A percentile compares a stretch with the other conserved stretches of the same genome.
Conservation (phyloP, 306 rosid genomes). For the Pyrus betulifolia region DNA sequence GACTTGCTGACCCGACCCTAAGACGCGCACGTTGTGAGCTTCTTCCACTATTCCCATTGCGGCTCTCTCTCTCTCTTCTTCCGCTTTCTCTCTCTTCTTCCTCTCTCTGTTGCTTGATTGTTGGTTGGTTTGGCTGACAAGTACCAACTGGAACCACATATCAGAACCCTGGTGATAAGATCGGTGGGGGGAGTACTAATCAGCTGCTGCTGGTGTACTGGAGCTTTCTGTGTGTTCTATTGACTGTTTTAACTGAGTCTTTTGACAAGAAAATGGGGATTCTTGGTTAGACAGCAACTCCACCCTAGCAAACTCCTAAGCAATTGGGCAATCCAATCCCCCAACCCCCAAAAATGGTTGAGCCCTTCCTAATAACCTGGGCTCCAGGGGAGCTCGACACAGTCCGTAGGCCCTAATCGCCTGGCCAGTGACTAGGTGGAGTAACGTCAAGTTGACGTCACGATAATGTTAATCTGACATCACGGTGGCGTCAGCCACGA, state of each 20-base stretch:
- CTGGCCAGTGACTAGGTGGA: too few relatives aligned
- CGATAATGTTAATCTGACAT: too few relatives aligned
- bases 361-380: too few relatives aligned
- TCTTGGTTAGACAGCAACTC: too few relatives aligned
- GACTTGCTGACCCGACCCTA: slow-evolving; percentile 40
- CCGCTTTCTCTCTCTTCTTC: neutral
- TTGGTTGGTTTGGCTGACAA: neutral
- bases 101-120: neutral
- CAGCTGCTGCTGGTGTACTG: neutral
- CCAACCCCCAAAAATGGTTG: too few relatives aligned
- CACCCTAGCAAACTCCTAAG: too few relatives aligned
- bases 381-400: too few relatives aligned
- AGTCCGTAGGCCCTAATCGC: too few relatives aligned
- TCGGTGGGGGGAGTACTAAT: neutral
- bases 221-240: neutral
- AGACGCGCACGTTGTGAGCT: slow-evolving; percentile 68
- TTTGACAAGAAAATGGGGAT: too few relatives aligned
- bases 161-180: neutral
- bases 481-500: too few relatives aligned
- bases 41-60: slow-evolving; percentile 65
- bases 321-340: too few relatives aligned
- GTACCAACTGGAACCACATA: neutral
- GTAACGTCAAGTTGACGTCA: too few relatives aligned
- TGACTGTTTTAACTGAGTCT: neutral
- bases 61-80: neutral